Evolutionary conservation across 2,329 filamentous ascomycete genomes (phyloP).

Genomic region (Sarocladium kiliense): DNA sequence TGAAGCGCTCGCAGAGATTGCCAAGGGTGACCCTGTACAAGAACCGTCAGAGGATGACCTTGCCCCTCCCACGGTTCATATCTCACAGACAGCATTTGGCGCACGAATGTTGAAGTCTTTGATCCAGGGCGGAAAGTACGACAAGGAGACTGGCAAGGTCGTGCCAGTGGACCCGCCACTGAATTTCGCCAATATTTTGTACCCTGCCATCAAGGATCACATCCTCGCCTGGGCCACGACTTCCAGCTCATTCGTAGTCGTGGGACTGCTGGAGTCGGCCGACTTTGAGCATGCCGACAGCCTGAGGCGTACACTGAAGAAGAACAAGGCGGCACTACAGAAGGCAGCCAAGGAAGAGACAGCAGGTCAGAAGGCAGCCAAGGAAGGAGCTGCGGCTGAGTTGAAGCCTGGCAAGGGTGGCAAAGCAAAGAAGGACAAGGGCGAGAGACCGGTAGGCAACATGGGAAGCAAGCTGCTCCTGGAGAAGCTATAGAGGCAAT

Average conservation of each 20-base stretch:
- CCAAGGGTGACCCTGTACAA: slow-evolving; percentile 49
- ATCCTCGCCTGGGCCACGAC: slow-evolving; percentile 82
- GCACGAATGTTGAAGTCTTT: slow-evolving; percentile 88
- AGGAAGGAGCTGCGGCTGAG: slow-evolving; percentile 35
- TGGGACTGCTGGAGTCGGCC: slow-evolving; percentile 71
- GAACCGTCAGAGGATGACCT: slow-evolving; percentile 30
- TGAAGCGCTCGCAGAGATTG: slow-evolving; percentile 60
- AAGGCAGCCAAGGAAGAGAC: slow-evolving; percentile 59
- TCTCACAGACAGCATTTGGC: slow-evolving; percentile 56
- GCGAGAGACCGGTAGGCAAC: slow-evolving; percentile 49
- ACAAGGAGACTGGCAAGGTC: slow-evolving; percentile 65
- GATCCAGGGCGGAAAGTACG: slow-evolving; percentile 83
- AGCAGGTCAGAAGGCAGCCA: slow-evolving; percentile 45
- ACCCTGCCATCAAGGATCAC: slow-evolving; percentile 69
- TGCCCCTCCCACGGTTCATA: slow-evolving; percentile 34
- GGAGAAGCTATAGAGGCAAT: slow-evolving; percentile 41
- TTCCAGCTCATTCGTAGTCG: slow-evolving; percentile 78
- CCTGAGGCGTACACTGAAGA: slow-evolving; percentile 64
- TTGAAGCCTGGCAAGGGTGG: slow-evolving; percentile 36
- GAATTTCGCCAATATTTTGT: slow-evolving; percentile 77
- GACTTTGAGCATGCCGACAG: slow-evolving; percentile 64
- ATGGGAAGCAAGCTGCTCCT: slow-evolving; percentile 57
- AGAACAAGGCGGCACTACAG: slow-evolving; percentile 66
- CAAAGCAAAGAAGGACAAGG: slow-evolving; percentile 38
- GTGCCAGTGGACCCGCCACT: slow-evolving; percentile 70